A percentile compares a stretch with the other conserved stretches of the same genome.
phyloP scores from a whole-genome alignment of 805 yeast genomes.

The Candida jianshihensis region DNA sequence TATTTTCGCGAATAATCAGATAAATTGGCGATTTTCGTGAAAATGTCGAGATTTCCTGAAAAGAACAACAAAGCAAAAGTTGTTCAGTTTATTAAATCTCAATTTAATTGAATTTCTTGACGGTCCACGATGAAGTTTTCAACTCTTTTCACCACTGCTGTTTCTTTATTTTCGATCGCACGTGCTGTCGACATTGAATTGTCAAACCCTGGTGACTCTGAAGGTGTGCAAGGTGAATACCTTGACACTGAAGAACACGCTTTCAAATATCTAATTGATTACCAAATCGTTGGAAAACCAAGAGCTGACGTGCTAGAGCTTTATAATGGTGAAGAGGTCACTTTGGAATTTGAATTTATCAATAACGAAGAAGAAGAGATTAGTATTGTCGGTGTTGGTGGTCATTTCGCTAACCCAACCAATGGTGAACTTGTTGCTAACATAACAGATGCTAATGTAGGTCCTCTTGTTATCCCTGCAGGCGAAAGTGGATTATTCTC shows the following conservation, averaged over 20 bases:
- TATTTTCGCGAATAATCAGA: too few relatives aligned
- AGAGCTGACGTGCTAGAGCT: slow-evolving; percentile 29
- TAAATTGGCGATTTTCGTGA: too few relatives aligned
- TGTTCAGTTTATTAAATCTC: neutral
- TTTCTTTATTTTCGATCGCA: slow-evolving; percentile 7
- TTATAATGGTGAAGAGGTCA: slow-evolving; percentile 46
- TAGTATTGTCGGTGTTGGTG: slow-evolving; percentile 62
- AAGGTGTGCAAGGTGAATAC: slow-evolving; percentile 10
- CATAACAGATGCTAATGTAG: slow-evolving; percentile 57
- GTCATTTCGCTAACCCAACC: slow-evolving; percentile 49
- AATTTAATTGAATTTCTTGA: too few relatives aligned
- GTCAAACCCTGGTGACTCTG: slow-evolving; percentile 10
- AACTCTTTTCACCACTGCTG: slow-evolving; percentile 8
- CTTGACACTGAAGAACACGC: slow-evolving; percentile 24
- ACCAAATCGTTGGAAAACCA: slow-evolving; percentile 40
- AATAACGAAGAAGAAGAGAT: slow-evolving; percentile 47
- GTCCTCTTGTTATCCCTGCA: slow-evolving; percentile 46
- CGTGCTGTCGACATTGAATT: slow-evolving; percentile 13
- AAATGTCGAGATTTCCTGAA: too few relatives aligned
- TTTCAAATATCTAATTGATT: slow-evolving; percentile 41
- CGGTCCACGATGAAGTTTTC: slow-evolving; percentile 14
- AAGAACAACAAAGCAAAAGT: too few relatives aligned
- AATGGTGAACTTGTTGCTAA: slow-evolving; percentile 48
- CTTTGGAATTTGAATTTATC: slow-evolving; percentile 43
- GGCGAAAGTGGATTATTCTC: slow-evolving; percentile 43